Base-by-base conservation (phyloP, 2,329 filamentous ascomycete species). In the Tympanopsis confertula region DNA sequence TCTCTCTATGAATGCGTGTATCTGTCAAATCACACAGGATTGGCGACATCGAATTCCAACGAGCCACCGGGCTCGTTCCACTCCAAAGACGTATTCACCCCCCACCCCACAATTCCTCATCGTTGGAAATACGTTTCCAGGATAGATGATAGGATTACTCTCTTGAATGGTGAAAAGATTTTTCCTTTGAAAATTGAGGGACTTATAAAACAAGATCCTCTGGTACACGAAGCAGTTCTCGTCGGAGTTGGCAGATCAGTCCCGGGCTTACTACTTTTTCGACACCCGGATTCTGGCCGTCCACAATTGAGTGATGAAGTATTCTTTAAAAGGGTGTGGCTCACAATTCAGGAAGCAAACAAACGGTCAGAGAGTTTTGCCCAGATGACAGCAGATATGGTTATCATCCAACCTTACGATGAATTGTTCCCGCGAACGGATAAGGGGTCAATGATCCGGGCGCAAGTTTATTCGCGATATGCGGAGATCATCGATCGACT, bases 361-460 rank as follows among this genome's bases (percentile, higher is more conserved):
- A 39, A 41, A 2, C 48, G 52, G 3, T 55, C 61, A 3, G 63
- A 66, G 32, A 51, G 53, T n/a, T 63, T 63, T 40, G 59, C 61
- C 1, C 62, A 61, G 29, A 58, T 67, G 13, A 51, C 61, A 2
- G 51, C 50, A n/a, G 62, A 64, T 17, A 58, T 63, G 50, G 48
- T 66, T 17, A 45, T 48, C 5, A 44, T 56, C 2, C 38, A 66
- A 3, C 50, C 55, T 2, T 41, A 41, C 5, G 50, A 51, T 14
- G 44, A 54, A 3, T 49, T 53, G 19, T 63, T 58, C 32, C 60
- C 62, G 2, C 51, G 49, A 13, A 67, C 64, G 0, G 65, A 67
- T 42, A 68, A 68, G 47, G 58, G 57, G 2, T 66, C 59, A 10
- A 59, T 66, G 44, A 67, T 68, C 39, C 22, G 22, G 7, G 53